phyloP scores from a whole-genome alignment of 2,329 filamentous ascomycete species.

The Pestalotiopsis sp. region DNA sequence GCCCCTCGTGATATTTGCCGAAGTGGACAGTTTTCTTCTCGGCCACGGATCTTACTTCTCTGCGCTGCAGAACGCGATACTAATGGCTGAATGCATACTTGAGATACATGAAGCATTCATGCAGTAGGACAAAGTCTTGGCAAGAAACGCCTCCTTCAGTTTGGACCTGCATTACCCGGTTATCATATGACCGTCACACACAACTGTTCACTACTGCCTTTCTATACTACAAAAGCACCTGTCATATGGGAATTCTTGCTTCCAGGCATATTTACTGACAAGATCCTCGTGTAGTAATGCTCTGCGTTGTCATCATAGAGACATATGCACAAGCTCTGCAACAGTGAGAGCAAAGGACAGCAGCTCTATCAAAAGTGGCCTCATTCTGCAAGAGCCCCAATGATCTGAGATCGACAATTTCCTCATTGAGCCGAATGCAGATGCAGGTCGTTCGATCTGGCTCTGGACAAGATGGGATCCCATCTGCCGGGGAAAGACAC shows the following conservation, averaged over 20 bases:
- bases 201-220: background rate
- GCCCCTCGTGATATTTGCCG: too few relatives aligned
- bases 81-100: background rate
- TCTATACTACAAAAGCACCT: background rate
- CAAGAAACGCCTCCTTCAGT: background rate
- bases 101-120: background rate
- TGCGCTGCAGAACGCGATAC: background rate
- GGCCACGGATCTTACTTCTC: background rate
- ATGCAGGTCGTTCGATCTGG: slow-evolving; percentile 1
- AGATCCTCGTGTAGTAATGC: background rate
- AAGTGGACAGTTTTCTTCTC: too few relatives aligned
- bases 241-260: background rate
- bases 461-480: background rate
- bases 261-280: background rate
- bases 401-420: background rate
- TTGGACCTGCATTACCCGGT: background rate
- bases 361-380: background rate
- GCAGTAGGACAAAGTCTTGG: background rate
- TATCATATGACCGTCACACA: background rate
- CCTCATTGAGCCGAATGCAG: background rate
- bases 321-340: background rate
- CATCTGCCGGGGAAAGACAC: background rate
- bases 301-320: background rate
- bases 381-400: background rate
- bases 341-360: background rate